These are phyloP conservation scores for Chrysochromulina tobinii DNA, from an alignment of 78 protist genomes.

Conservation along the genomic window DNA sequence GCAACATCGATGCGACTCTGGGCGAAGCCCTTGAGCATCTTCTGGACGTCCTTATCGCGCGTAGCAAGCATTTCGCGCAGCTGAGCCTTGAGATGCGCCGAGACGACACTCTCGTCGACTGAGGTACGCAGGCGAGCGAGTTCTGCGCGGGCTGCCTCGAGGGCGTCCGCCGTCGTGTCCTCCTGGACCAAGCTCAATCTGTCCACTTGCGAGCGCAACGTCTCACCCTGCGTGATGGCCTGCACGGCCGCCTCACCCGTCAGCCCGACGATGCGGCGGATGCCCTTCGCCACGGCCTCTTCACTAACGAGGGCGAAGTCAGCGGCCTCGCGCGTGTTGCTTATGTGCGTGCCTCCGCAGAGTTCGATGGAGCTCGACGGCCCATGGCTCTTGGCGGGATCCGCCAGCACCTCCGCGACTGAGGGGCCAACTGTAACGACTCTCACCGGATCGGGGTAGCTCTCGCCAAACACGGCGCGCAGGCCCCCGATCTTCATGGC, in stretches of 20 bases:
- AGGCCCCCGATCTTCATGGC: conserved; percentile 83
- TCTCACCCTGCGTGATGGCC: not conserved
- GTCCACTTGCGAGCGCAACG: not conserved
- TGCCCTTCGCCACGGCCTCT: conserved; percentile 86
- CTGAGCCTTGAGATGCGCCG: not conserved
- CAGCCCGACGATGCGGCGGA: conserved; percentile 78
- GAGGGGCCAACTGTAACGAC: conserved; percentile 87
- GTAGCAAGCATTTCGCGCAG: not conserved
- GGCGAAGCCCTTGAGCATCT: not conserved
- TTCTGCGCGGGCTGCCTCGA: not conserved
- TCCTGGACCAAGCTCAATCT: not conserved
- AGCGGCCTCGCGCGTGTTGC: conserved; percentile 65
- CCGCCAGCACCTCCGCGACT: conserved; percentile 67
- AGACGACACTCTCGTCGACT: not conserved
- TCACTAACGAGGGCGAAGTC: conserved; percentile 79
- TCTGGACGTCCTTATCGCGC: not conserved
- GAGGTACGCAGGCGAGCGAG: not conserved
- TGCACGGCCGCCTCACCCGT: not conserved
- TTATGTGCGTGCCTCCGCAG: conserved; percentile 91
- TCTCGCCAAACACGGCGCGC: conserved; percentile 91
- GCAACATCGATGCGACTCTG: not conserved
- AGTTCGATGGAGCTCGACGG: conserved; percentile 71
- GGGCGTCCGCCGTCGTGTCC: not conserved
- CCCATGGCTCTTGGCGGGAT: conserved; percentile 71
- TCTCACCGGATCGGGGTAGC: conserved; percentile 93